Conservation (phyloP, 805 yeast species). For the Yarrowia divulgata region DNA sequence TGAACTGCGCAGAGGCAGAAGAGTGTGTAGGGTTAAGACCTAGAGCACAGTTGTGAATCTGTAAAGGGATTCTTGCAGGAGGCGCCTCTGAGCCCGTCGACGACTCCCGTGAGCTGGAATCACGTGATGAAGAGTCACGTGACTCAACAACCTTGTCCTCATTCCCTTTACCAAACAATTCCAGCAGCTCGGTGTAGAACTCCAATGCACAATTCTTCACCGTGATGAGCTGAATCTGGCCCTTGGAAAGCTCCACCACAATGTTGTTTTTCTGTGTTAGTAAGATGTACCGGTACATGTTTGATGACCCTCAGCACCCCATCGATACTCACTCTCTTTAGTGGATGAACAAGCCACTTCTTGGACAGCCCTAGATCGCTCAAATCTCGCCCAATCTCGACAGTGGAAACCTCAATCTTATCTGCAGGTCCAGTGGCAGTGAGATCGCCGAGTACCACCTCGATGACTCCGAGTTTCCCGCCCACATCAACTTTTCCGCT, state of each 20-base stretch:
- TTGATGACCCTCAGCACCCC: no score
- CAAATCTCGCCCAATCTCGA: slow-evolving; percentile 23
- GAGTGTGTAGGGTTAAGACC: slow-evolving; percentile 21
- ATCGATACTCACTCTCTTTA: slow-evolving; percentile 13
- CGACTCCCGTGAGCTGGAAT: background rate
- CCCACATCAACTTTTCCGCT: background rate
- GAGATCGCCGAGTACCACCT: slow-evolving; percentile 3
- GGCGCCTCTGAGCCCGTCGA: background rate
- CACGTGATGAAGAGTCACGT: background rate
- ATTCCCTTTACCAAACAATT: slow-evolving; percentile 50
- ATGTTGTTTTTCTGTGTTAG: slow-evolving; percentile 27
- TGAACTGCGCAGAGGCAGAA: slow-evolving; percentile 9
- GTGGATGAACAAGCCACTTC: slow-evolving; percentile 21
- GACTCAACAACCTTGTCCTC: background rate
- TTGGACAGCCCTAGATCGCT: slow-evolving; percentile 1
- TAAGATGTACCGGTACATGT: background rate
- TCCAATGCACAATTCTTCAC: slow-evolving; percentile 60
- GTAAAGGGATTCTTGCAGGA: slow-evolving; percentile 2
- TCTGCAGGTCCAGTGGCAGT: slow-evolving; percentile 13
- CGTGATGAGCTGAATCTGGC: slow-evolving; percentile 54
- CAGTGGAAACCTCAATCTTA: slow-evolving; percentile 11
- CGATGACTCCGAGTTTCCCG: slow-evolving; percentile 4
- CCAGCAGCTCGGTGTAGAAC: slow-evolving; percentile 59
- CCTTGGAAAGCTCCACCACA: slow-evolving; percentile 51
- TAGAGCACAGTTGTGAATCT: slow-evolving; percentile 23